Percentiles rank a stretch among this genome's conserved stretches.
Evolutionary conservation across 2,329 filamentous ascomycete genomes (phyloP).

Genomic region (Alternaria arbusti): DNA sequence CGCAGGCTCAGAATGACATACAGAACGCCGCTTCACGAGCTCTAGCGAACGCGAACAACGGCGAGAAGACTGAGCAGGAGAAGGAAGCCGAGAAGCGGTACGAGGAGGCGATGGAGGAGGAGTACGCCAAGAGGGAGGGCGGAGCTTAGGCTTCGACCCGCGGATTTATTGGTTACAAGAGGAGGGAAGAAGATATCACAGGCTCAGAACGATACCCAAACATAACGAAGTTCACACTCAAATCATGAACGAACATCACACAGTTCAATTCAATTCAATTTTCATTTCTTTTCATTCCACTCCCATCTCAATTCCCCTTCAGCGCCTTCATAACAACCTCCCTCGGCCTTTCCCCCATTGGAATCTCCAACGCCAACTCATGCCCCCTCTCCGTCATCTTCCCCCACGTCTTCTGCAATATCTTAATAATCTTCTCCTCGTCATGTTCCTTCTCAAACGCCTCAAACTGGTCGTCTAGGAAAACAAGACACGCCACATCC

Average conservation of each 20-base stretch:
- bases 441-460: slow-evolving; percentile 75
- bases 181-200: not conserved
- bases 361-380: slow-evolving; percentile 44
- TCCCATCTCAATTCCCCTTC: slow-evolving; percentile 22
- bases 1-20: slow-evolving; percentile 33
- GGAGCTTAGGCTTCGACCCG: slow-evolving; percentile 33
- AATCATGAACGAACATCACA: not conserved
- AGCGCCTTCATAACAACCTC: slow-evolving; percentile 45
- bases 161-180: not conserved
- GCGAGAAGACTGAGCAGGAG: slow-evolving; percentile 40
- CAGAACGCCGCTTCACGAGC: slow-evolving; percentile 31
- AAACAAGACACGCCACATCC: slow-evolving; percentile 86
- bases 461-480: slow-evolving; percentile 86
- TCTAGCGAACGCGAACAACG: slow-evolving; percentile 32
- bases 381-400: slow-evolving; percentile 49
- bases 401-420: slow-evolving; percentile 50
- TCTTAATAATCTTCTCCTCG: slow-evolving; percentile 75
- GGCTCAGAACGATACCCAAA: not conserved
- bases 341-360: slow-evolving; percentile 36
- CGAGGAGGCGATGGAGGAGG: slow-evolving; percentile 49
- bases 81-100: slow-evolving; percentile 44
- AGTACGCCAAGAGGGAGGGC: slow-evolving; percentile 50
- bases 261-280: too few relatives aligned
- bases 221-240: not conserved
- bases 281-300: not conserved